Percentiles rank a stretch among this genome's conserved stretches.
Conservation (phyloP, 768 basidiomycete species). For the Tulasnella sp. region DNA sequence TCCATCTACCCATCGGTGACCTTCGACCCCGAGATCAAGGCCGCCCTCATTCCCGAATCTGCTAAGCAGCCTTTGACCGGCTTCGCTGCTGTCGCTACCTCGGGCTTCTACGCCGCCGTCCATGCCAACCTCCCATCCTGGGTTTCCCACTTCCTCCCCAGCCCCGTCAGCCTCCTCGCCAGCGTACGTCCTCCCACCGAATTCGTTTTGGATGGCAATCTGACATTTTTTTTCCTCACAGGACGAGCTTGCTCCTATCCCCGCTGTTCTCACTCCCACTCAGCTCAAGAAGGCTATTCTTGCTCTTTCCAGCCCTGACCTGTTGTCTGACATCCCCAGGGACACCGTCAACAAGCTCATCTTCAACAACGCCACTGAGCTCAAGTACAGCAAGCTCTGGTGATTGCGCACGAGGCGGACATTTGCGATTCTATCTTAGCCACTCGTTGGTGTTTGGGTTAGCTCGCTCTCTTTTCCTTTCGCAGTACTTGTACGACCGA, state of each 20-base stretch:
- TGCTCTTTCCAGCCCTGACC: slow-evolving; percentile 51
- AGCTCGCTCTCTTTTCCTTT: background rate
- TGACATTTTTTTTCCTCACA: background rate
- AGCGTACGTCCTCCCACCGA: background rate
- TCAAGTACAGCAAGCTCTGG: slow-evolving; percentile 19
- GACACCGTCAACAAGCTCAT: slow-evolving; percentile 68
- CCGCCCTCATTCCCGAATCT: slow-evolving; percentile 25
- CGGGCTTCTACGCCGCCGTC: slow-evolving; percentile 53
- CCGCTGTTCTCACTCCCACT: slow-evolving; percentile 56
- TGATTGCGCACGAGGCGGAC: background rate
- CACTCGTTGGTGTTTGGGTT: background rate
- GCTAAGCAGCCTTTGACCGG: slow-evolving; percentile 15
- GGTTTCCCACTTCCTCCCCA: slow-evolving; percentile 56
- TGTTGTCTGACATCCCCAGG: slow-evolving; percentile 51
- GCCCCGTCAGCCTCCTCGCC: background rate
- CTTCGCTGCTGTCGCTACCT: slow-evolving; percentile 39
- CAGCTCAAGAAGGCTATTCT: slow-evolving; percentile 76
- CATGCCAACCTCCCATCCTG: slow-evolving; percentile 57
- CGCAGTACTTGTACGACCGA: background rate
- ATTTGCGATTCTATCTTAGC: background rate
- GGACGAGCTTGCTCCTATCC: slow-evolving; percentile 30
- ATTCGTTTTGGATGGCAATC: background rate
- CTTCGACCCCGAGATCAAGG: slow-evolving; percentile 50
- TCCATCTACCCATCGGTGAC: slow-evolving; percentile 72
- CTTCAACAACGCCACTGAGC: slow-evolving; percentile 70